Conservation (phyloP, 2,329 filamentous ascomycete genomes). For the Aspergillus fumigatiaffinis region DNA sequence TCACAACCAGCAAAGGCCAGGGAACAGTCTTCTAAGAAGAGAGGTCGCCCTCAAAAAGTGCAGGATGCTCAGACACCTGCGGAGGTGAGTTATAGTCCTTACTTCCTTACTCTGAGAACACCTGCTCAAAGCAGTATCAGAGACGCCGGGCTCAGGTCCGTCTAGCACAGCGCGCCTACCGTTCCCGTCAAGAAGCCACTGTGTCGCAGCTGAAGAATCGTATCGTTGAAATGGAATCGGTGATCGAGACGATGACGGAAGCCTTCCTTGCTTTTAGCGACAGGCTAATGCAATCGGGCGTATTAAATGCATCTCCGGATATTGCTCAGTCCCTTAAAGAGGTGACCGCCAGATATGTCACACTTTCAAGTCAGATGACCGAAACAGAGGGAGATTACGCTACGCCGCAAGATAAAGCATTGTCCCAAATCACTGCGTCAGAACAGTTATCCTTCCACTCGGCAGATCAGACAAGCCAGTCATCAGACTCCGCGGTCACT, state of each 20-base stretch:
- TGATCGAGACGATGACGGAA: background rate
- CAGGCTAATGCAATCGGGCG: background rate
- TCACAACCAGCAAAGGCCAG: background rate
- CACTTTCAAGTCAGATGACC: background rate
- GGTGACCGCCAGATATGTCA: background rate
- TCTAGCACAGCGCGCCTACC: conserved; percentile 2
- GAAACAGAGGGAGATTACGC: background rate
- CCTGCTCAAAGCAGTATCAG: conserved; percentile 48
- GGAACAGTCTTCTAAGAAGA: background rate
- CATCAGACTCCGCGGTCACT: background rate
- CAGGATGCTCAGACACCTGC: background rate
- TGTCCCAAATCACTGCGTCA: background rate
- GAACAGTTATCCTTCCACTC: background rate
- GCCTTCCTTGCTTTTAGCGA: background rate
- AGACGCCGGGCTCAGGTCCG: conserved; percentile 1
- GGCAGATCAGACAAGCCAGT: background rate
- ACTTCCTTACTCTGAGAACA: background rate
- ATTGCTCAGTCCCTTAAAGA: background rate
- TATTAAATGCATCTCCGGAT: background rate
- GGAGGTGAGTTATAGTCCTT: conserved; percentile 10
- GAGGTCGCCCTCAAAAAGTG: background rate
- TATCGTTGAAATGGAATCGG: background rate
- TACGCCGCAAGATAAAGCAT: background rate
- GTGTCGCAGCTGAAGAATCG: background rate
- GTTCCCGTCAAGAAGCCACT: background rate